These are phyloP conservation scores for Eucalyptus dawsonii DNA, from an alignment of 345 rosid species.

Conservation along the genomic window DNA sequence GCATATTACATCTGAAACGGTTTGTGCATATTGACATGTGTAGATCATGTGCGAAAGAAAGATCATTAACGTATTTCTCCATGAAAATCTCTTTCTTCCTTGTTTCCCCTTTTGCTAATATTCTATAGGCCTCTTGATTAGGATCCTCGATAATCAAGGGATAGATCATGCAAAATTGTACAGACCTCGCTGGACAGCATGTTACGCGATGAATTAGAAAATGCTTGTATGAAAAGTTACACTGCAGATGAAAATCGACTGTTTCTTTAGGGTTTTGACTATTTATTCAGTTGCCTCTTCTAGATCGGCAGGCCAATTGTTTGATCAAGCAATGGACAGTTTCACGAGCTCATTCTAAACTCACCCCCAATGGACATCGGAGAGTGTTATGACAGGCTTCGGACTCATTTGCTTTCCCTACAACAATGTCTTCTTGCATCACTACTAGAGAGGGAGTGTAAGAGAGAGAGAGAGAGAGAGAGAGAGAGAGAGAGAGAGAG, in stretches of 20 bases:
- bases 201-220: not conserved
- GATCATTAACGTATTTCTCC: not conserved
- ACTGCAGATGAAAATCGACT: not conserved
- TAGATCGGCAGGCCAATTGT: not conserved
- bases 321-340: not conserved
- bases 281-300: not conserved
- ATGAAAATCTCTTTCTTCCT: not conserved
- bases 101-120: not conserved
- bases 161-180: not conserved
- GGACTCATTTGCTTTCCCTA: not conserved
- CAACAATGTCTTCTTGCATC: not conserved
- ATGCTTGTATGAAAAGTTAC: not conserved
- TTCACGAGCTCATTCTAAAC: not conserved
- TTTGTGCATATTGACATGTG: not conserved
- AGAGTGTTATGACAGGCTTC: not conserved
- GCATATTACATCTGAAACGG: not conserved
- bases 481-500: too few species aligned
- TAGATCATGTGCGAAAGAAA: not conserved
- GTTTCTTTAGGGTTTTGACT: not conserved
- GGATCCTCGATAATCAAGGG: not conserved
- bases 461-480: not conserved
- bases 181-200: not conserved
- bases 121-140: not conserved
- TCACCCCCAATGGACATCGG: too few species aligned
- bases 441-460: not conserved